Evolutionary conservation across 345 rosid genomes (phyloP).

Genomic region (Limnanthes douglasii): DNA sequence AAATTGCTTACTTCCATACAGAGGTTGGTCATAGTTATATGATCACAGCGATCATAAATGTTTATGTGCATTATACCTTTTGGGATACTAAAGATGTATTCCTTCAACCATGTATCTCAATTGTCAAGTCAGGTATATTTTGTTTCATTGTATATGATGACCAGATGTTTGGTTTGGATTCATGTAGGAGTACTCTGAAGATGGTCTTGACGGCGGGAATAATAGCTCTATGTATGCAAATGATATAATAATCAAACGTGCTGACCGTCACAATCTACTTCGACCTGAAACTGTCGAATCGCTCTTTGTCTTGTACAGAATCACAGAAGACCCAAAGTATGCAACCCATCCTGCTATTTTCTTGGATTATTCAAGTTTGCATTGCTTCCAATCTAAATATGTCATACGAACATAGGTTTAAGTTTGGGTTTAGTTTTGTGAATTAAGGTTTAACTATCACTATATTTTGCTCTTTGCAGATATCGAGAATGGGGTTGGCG

Average conservation of each 20-base stretch:
- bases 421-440: background rate
- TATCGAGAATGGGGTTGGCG: constrained; percentile 97
- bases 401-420: background rate
- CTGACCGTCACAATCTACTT: constrained; percentile 84
- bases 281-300: constrained; percentile 99
- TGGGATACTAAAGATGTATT: background rate
- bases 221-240: constrained; percentile 53
- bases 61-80: constrained; percentile 1
- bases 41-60: background rate
- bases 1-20: constrained; percentile 92
- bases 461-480: constrained; percentile 20
- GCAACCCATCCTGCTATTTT: constrained; percentile 9
- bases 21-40: constrained; percentile 25
- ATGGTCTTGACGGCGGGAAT: constrained; percentile 83
- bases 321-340: constrained; percentile 77
- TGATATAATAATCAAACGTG: constrained; percentile 77
- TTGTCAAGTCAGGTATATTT: too few relatives aligned
- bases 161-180: constrained; percentile 12
- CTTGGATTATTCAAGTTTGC: constrained; percentile 1
- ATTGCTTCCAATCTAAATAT: background rate
- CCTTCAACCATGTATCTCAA: too few relatives aligned
- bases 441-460: background rate
- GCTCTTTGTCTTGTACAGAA: constrained; percentile 66
- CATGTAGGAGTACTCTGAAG: constrained; percentile 67
- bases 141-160: constrained; percentile 4